Conservation (phyloP, 139 green algal species). For the Auxenochlorella pyrenoidosa region DNA sequence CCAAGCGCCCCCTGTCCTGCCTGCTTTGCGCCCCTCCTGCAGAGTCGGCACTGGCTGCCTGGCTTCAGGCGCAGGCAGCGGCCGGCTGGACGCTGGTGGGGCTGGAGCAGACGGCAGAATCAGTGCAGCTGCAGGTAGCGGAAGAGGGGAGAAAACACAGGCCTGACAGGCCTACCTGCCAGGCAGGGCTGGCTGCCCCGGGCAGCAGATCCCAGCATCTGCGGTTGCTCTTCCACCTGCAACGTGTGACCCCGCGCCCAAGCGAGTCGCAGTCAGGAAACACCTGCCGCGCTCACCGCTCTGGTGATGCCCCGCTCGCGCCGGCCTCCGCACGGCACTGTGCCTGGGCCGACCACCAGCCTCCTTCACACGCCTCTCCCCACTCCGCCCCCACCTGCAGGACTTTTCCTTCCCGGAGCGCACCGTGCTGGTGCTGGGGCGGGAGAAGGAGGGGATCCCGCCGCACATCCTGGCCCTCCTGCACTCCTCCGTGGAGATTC, state of each 20-base stretch:
- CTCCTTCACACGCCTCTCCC: no score
- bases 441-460: slow-evolving; percentile 88
- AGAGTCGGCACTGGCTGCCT: slow-evolving; percentile 68
- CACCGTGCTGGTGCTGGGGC: slow-evolving; percentile 86
- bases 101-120: slow-evolving; percentile 92
- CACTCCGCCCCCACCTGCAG: slow-evolving; percentile 3
- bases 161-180: no score
- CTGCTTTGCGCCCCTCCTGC: neutral
- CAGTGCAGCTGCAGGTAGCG: slow-evolving; percentile 32
- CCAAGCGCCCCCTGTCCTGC: no score
- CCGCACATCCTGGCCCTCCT: slow-evolving; percentile 70
- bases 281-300: no score
- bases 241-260: no score
- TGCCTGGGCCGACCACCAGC: neutral
- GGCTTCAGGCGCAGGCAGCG: slow-evolving; percentile 63
- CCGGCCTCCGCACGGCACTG: no score
- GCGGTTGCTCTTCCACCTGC: no score
- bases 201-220: no score
- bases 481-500: slow-evolving; percentile 92
- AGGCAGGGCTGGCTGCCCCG: no score
- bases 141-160: neutral
- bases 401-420: slow-evolving; percentile 63
- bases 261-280: no score
- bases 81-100: slow-evolving; percentile 84
- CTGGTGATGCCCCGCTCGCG: no score